phyloP scores from a whole-genome alignment of 345 rosid species.

The Camelina sativa region DNA sequence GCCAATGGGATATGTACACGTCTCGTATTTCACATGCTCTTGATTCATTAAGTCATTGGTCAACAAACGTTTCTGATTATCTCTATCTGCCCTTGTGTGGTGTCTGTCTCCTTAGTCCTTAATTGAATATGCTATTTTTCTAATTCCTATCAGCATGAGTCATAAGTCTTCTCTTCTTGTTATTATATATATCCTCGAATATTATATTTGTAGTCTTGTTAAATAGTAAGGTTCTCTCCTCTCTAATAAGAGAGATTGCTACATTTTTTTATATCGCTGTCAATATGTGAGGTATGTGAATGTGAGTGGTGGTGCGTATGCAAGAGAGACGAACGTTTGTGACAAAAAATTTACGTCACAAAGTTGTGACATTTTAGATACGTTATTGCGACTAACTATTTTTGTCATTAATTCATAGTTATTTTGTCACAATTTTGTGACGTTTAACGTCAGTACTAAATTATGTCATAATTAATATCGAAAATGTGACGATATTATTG shows the following conservation, averaged over 20 bases:
- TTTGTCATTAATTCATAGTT: too few species aligned
- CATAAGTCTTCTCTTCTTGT: constrained; percentile 10
- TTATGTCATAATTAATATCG: too few species aligned
- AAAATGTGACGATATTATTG: too few species aligned
- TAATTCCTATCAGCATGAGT: neutral
- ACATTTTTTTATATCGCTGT: neutral
- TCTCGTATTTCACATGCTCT: constrained; percentile 43
- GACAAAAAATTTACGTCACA: too few species aligned
- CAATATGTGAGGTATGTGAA: constrained; percentile 9
- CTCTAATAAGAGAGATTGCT: constrained; percentile 26
- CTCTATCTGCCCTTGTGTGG: constrained; percentile 37
- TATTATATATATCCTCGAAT: constrained; percentile 24
- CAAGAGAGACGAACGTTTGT: neutral
- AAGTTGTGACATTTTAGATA: too few species aligned
- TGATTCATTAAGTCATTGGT: constrained; percentile 43
- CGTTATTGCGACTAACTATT: too few species aligned
- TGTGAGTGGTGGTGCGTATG: constrained; percentile 32
- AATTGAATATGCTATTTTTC: constrained; percentile 30
- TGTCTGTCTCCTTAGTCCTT: constrained; percentile 36
- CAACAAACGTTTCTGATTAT: constrained; percentile 41
- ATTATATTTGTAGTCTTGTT: neutral
- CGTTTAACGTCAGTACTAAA: too few species aligned
- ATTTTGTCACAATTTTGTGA: too few species aligned
- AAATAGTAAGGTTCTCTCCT: constrained; percentile 19
- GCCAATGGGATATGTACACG: constrained; percentile 29